Evolutionary conservation across 208 protist genomes (phyloP), one percentile per base, ranked within the genome.

Genomic region (Trypanosoma grayi): DNA sequence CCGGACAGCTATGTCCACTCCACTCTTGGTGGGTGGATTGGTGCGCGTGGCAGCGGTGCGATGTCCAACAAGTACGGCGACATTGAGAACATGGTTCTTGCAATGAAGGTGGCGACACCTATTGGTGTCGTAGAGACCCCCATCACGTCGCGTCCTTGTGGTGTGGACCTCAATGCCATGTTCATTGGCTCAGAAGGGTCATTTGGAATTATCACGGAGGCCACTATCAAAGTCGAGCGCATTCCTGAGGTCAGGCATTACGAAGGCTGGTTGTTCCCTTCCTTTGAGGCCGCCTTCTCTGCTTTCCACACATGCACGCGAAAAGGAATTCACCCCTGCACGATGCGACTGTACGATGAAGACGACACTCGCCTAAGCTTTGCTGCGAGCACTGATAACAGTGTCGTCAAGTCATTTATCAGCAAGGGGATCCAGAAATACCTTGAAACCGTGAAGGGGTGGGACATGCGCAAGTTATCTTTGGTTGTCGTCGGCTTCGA

Each of bases 21-120:
- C 25, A 95, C 95, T 14, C 73, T 98, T 2, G 96, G 96, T 41
- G 96, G 96, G 25, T 98, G 96, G 94, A 96, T 98, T 46, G 91
- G 83, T 20, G 96, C 96, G n/a, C 81, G 94, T 18, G 89, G 92
- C 30, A 97, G 91, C 54, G 96, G 96, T 45, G 93, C 95, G 57
- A 95, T 97, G 83, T 97, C 93, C n/a, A 98, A 97, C 69, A 79
- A 90, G 60, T 98, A 98, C 79, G 94, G 94, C 31, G 92, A 98
- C 70, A 93, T 97, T 63, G 92, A 97, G 65, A 75, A 97, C 25
- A 96, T 98, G 83, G 71, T 98, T 10, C 44, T 98, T n/a, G 48
- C 84, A 11, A 66, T 98, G 50, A 96, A 92, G 63, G 81, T 97
- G 60, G 94, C 78, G 34, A 98, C 96, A 14, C 92, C 95, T 9